A percentile compares a stretch with the other conserved stretches of the same genome.
phyloP scores from a whole-genome alignment of 495 filamentous ascomycete genomes.

The Cenococcum geophilum region DNA sequence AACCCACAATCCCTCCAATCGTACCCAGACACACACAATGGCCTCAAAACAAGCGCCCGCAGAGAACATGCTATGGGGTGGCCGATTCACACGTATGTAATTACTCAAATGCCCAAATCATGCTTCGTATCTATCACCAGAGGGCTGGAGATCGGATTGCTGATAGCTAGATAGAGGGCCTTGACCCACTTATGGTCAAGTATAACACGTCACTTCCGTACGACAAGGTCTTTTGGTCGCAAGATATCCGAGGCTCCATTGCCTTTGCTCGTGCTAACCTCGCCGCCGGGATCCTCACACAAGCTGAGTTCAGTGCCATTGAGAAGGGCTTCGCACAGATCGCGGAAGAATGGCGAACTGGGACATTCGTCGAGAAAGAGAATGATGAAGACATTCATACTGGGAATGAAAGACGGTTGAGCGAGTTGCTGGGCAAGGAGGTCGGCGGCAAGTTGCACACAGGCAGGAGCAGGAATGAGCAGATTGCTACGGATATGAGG shows the following conservation, averaged over 20 bases:
- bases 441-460: slow-evolving; percentile 92
- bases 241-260: slow-evolving; percentile 75
- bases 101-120: not conserved
- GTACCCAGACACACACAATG: slow-evolving; percentile 20
- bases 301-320: slow-evolving; percentile 68
- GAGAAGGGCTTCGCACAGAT: slow-evolving; percentile 67
- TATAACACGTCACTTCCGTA: slow-evolving; percentile 86
- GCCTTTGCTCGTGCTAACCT: slow-evolving; percentile 83
- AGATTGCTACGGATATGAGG: slow-evolving; percentile 89
- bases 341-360: slow-evolving; percentile 64
- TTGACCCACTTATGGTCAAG: slow-evolving; percentile 81
- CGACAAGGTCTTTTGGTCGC: slow-evolving; percentile 73
- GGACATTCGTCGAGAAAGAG: slow-evolving; percentile 54
- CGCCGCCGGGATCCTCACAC: slow-evolving; percentile 67
- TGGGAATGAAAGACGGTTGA: slow-evolving; percentile 84
- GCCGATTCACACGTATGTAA: slow-evolving; percentile 65
- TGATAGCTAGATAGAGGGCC: slow-evolving; percentile 49
- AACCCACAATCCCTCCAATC: slow-evolving; percentile 5
- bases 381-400: slow-evolving; percentile 84
- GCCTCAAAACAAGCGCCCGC: slow-evolving; percentile 29
- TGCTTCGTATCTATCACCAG: not conserved
- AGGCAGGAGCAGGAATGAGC: slow-evolving; percentile 86
- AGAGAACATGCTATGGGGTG: slow-evolving; percentile 71
- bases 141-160: slow-evolving; percentile 27
- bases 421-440: slow-evolving; percentile 81